phyloP scores from a whole-genome alignment of 805 yeast genomes.

The Ogataea trehalophila region DNA sequence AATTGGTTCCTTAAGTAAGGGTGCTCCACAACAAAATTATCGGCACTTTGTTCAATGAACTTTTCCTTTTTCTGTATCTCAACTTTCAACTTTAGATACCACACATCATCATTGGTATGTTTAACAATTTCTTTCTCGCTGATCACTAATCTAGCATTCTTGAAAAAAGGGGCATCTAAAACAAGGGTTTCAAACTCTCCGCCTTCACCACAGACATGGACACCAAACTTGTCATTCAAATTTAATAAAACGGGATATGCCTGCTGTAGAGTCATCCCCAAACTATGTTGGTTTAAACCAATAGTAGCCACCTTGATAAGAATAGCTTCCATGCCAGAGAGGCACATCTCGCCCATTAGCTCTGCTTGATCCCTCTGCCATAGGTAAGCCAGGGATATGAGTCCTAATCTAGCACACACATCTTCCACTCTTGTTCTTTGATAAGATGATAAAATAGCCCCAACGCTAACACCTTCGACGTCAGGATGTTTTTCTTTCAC shows the following conservation, averaged over 20 bases:
- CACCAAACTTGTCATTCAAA: constrained; percentile 64
- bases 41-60: constrained; percentile 13
- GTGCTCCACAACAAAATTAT: constrained; percentile 26
- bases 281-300: constrained; percentile 62
- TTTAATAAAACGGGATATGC: constrained; percentile 52
- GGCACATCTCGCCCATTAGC: constrained; percentile 78
- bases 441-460: constrained; percentile 93
- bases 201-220: constrained; percentile 97
- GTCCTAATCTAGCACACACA: constrained; percentile 70
- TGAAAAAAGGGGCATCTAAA: constrained; percentile 83
- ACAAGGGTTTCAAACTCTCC: constrained; percentile 97
- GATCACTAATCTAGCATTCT: constrained; percentile 43
- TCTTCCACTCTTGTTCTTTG: constrained; percentile 92
- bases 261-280: constrained; percentile 64
- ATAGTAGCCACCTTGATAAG: constrained; percentile 90
- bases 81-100: constrained; percentile 56
- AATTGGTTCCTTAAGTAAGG: constrained; percentile 37
- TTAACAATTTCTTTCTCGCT: constrained; percentile 35
- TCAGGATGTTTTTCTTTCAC: constrained; percentile 61
- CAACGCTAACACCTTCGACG: constrained; percentile 83
- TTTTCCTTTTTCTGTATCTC: constrained; percentile 33
- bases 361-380: constrained; percentile 88
- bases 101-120: constrained; percentile 64
- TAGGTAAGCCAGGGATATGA: constrained; percentile 67
- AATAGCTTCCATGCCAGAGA: constrained; percentile 66